Conservation (phyloP, 352 stramenopile genomes). For the Discostella stelligera region DNA sequence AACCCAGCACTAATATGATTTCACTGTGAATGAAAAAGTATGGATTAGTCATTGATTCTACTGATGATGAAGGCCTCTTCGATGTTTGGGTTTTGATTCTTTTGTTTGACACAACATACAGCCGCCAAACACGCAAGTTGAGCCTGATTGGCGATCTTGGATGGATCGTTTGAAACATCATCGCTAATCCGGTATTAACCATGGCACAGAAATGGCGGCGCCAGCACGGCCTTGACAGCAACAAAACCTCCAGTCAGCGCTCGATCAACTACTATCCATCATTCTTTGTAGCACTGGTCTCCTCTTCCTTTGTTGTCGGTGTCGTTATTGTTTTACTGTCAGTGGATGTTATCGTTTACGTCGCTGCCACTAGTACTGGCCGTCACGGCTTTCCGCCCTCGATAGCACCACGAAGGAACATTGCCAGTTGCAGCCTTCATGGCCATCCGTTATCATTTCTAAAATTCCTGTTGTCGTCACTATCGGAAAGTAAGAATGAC, state of each 20-base stretch:
- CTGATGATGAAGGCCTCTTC: too few relatives aligned
- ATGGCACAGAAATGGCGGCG: too few relatives aligned
- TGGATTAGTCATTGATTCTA: neutral
- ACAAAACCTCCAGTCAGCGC: too few relatives aligned
- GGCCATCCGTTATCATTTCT: neutral
- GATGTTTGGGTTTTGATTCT: too few relatives aligned
- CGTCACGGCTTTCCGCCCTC: neutral
- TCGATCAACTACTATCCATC: neutral
- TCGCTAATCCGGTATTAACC: too few relatives aligned
- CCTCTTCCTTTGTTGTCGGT: neutral
- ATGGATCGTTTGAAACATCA: too few relatives aligned
- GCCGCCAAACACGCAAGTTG: too few relatives aligned
- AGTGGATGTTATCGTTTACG: neutral
- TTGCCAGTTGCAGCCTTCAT: neutral
- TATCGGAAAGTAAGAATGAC: neutral
- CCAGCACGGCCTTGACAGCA: too few relatives aligned
- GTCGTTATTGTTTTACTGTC: neutral
- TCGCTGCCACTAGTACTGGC: neutral
- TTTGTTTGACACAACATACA: too few relatives aligned
- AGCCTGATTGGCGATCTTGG: too few relatives aligned
- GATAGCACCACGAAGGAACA: neutral
- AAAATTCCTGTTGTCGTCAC: neutral
- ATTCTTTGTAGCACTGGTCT: neutral
- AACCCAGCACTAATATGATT: slow-evolving; percentile 40
- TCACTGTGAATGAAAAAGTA: neutral